Evolutionary conservation across 805 yeast species (phyloP).

Genomic region (Metschnikowia lachancei): DNA sequence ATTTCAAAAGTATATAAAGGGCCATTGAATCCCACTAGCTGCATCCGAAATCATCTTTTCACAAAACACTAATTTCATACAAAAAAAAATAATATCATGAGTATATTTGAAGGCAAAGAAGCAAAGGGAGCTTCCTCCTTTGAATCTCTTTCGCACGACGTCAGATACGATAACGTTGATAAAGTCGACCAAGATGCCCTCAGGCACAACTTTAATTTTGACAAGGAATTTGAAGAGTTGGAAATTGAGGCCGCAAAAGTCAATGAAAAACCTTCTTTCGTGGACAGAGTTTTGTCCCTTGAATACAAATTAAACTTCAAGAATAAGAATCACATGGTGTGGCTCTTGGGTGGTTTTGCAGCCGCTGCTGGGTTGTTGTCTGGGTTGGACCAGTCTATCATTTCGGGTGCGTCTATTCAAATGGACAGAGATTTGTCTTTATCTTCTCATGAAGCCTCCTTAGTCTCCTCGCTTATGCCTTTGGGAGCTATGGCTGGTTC

Average conservation of each 20-base stretch:
- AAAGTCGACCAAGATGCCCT: slow-evolving; percentile 29
- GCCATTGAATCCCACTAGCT: not conserved
- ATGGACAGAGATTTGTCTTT: slow-evolving; percentile 45
- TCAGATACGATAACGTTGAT: slow-evolving; percentile 19
- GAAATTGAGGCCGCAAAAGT: slow-evolving; percentile 33
- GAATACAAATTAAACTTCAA: slow-evolving; percentile 43
- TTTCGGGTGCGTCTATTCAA: slow-evolving; percentile 59
- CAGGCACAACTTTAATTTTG: slow-evolving; percentile 35
- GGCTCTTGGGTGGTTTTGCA: slow-evolving; percentile 53
- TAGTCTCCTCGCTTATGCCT: slow-evolving; percentile 63
- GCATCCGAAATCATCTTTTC: not conserved
- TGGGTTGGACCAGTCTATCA: slow-evolving; percentile 66
- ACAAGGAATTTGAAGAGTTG: slow-evolving; percentile 33
- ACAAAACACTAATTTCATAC: not conserved
- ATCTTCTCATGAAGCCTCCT: slow-evolving; percentile 44
- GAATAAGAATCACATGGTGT: slow-evolving; percentile 42
- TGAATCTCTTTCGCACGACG: slow-evolving; percentile 18
- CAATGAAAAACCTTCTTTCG: slow-evolving; percentile 30
- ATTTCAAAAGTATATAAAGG: not conserved
- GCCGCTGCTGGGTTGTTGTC: slow-evolving; percentile 64
- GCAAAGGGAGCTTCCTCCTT: slow-evolving; percentile 18
- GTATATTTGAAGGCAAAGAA: slow-evolving; percentile 20
- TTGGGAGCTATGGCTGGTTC: slow-evolving; percentile 67
- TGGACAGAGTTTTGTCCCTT: slow-evolving; percentile 36
- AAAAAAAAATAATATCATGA: slow-evolving; percentile 11